These are phyloP conservation scores for Oehlia diaphana DNA, from an alignment of 192 early-diverging fungal species.

Conservation along the genomic window DNA sequence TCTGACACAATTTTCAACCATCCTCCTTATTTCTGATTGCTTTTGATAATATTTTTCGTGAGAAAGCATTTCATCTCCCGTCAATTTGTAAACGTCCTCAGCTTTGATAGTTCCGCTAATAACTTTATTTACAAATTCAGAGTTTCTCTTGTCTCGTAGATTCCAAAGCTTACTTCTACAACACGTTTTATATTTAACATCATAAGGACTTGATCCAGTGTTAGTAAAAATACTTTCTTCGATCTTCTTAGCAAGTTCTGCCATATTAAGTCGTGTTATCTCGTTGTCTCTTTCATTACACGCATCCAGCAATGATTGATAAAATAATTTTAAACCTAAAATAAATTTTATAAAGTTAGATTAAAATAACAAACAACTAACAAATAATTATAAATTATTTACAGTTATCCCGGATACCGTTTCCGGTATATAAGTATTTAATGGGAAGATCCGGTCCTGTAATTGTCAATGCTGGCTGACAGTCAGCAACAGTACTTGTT, in stretches of 20 bases:
- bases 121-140: not conserved
- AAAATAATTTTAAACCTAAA: not conserved
- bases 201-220: not conserved
- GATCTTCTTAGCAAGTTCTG: not conserved
- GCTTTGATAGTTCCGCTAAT: not conserved
- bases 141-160: not conserved
- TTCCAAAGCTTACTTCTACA: not conserved
- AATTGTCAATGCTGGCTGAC: not conserved
- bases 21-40: not conserved
- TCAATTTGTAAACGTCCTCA: not conserved
- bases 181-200: not conserved
- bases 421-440: not conserved
- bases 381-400: not conserved
- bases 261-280: not conserved
- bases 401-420: not conserved
- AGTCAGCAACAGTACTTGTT: not conserved
- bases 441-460: not conserved
- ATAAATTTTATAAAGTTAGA: not conserved
- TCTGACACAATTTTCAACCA: not conserved
- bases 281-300: not conserved
- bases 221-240: not conserved
- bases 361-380: not conserved
- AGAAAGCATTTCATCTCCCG: not conserved
- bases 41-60: not conserved
- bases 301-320: not conserved